A percentile compares a stretch with the other conserved stretches of the same genome.
phyloP scores from a whole-genome alignment of 1,139 yeast genomes.

The Kodamaea derodonti region DNA sequence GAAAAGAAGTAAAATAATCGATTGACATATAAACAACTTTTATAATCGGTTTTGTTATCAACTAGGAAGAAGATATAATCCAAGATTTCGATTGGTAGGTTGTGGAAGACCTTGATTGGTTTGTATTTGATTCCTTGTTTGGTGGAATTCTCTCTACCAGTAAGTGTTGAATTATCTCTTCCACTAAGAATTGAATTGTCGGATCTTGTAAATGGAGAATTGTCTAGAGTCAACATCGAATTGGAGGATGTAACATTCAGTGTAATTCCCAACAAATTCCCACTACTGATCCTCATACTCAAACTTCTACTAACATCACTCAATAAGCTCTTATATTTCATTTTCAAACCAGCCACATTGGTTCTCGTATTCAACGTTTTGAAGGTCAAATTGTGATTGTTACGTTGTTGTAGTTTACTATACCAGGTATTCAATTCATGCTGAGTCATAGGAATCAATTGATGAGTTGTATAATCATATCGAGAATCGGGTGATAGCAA shows the following conservation, averaged over 20 bases:
- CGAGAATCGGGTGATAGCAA: slow-evolving; percentile 39
- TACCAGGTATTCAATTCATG: slow-evolving; percentile 23
- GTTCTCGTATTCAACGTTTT: slow-evolving; percentile 9
- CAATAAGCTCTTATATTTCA: slow-evolving; percentile 42
- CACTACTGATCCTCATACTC: slow-evolving; percentile 19
- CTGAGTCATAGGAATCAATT: slow-evolving; percentile 35
- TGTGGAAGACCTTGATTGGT: slow-evolving; percentile 18
- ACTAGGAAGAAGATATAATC: slow-evolving; percentile 31
- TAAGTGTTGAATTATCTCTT: neutral
- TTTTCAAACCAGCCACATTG: slow-evolving; percentile 22
- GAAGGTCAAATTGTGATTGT: slow-evolving; percentile 13
- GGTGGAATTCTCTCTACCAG: neutral
- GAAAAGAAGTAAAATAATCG: slow-evolving; percentile 48
- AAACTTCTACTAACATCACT: slow-evolving; percentile 36
- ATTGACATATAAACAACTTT: slow-evolving; percentile 46
- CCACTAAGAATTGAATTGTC: neutral
- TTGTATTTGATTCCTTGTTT: too few relatives aligned
- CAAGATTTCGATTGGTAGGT: slow-evolving; percentile 35
- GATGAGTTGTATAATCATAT: slow-evolving; percentile 42
- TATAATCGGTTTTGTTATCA: slow-evolving; percentile 23
- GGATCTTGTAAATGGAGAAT: neutral
- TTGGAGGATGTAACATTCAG: neutral
- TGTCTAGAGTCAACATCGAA: neutral
- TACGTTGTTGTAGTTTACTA: slow-evolving; percentile 9
- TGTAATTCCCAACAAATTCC: slow-evolving; percentile 9